A percentile compares a stretch with the other conserved stretches of the same genome.
Evolutionary conservation across 2,329 filamentous ascomycete genomes (phyloP).

Genomic region (Apiospora marii): DNA sequence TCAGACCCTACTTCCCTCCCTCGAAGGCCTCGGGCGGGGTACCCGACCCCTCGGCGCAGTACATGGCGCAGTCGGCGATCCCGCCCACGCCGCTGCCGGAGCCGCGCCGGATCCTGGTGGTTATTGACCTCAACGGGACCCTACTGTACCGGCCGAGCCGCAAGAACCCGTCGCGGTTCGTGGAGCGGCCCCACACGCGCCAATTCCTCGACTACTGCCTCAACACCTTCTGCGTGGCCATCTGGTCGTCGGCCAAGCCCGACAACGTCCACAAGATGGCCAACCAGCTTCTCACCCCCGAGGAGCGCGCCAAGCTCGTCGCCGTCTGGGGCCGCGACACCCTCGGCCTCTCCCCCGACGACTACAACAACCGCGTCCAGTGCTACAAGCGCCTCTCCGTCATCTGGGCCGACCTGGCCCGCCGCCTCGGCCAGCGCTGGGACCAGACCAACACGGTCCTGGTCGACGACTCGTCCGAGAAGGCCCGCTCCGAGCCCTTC

Average conservation of each 20-base stretch:
- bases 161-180: slow-evolving; percentile 59
- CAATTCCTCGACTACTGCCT: slow-evolving; percentile 79
- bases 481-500: slow-evolving; percentile 82
- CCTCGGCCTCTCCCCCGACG: slow-evolving; percentile 68
- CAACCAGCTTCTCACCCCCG: slow-evolving; percentile 64
- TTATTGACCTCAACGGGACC: slow-evolving; percentile 94
- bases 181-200: slow-evolving; percentile 71
- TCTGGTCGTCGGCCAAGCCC: slow-evolving; percentile 88
- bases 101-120: slow-evolving; percentile 75
- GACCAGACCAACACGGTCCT: slow-evolving; percentile 87
- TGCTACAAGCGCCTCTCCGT: slow-evolving; percentile 86
- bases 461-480: slow-evolving; percentile 84
- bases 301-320: slow-evolving; percentile 64
- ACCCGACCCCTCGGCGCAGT: slow-evolving; percentile 66
- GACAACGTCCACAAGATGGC: slow-evolving; percentile 77
- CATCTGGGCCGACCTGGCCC: slow-evolving; percentile 68
- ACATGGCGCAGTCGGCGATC: slow-evolving; percentile 63
- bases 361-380: slow-evolving; percentile 78
- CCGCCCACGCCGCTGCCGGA: slow-evolving; percentile 49
- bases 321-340: slow-evolving; percentile 81
- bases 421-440: slow-evolving; percentile 63
- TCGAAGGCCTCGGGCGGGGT: slow-evolving; percentile 59
- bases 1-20: slow-evolving; percentile 27
- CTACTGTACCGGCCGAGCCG: slow-evolving; percentile 75
- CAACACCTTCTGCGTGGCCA: slow-evolving; percentile 77